Conservation (phyloP, 2,329 filamentous ascomycete species). For the Sporothrix pseudoabietina region DNA sequence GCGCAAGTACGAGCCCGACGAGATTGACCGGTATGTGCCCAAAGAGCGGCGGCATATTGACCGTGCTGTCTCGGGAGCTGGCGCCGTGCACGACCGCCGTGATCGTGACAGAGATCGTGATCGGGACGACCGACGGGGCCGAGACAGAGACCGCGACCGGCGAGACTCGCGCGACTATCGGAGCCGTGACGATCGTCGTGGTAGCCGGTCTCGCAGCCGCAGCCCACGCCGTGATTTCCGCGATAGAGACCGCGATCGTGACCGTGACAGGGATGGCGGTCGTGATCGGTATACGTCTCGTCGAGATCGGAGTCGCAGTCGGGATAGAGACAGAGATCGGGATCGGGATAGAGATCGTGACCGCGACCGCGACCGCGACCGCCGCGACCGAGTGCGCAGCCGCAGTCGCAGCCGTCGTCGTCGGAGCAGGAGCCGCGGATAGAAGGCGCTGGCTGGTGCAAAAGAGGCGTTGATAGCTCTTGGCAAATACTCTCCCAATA, state of each 20-base stretch:
- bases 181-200: slow-evolving; percentile 29
- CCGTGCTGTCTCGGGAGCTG: slow-evolving; percentile 37
- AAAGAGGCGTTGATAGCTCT: not conserved
- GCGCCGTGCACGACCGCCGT: slow-evolving; percentile 2
- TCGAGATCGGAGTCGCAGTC: slow-evolving; percentile 41
- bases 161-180: slow-evolving; percentile 34
- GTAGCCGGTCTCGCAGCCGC: slow-evolving; percentile 28
- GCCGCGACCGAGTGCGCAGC: slow-evolving; percentile 38
- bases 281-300: slow-evolving; percentile 36
- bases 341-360: slow-evolving; percentile 28
- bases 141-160: slow-evolving; percentile 36
- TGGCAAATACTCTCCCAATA: not conserved
- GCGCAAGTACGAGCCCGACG: slow-evolving; percentile 45
- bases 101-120: slow-evolving; percentile 40
- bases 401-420: slow-evolving; percentile 36
- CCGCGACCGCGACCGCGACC: slow-evolving; percentile 39
- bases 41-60: slow-evolving; percentile 45
- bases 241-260: slow-evolving; percentile 36
- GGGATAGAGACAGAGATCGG: slow-evolving; percentile 37
- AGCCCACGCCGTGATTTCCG: slow-evolving; percentile 36
- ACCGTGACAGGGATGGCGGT: slow-evolving; percentile 30
- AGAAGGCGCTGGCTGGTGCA: slow-evolving; percentile 27
- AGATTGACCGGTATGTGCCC: slow-evolving; percentile 54
- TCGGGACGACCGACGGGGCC: slow-evolving; percentile 40
- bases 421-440: slow-evolving; percentile 39